Evolutionary conservation across 2,329 filamentous ascomycete genomes (phyloP).

Genomic region (Alternaria sp.): DNA sequence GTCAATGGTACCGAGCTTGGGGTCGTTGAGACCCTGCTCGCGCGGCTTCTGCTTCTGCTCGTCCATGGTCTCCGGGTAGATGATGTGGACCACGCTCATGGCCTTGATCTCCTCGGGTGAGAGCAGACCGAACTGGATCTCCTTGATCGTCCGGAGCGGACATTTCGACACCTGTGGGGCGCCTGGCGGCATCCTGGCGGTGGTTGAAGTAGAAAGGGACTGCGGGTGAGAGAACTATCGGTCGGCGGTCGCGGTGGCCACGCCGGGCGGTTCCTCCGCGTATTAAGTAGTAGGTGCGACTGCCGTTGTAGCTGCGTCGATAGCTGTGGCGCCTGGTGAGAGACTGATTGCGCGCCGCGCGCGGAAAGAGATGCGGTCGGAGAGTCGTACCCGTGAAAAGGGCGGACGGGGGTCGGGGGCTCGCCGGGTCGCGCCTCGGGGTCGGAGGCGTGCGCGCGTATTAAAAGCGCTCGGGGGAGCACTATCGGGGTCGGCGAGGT

Average conservation of each 20-base stretch:
- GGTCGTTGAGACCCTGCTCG: slow-evolving; percentile 91
- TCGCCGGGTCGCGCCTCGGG: slow-evolving; percentile 35
- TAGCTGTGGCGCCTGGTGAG: slow-evolving; percentile 12
- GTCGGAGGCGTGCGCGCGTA: slow-evolving; percentile 30
- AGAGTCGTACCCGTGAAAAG: slow-evolving; percentile 36
- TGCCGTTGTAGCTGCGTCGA: slow-evolving; percentile 29
- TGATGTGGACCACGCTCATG: slow-evolving; percentile 95
- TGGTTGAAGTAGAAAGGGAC: slow-evolving; percentile 11
- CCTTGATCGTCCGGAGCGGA: slow-evolving; percentile 95
- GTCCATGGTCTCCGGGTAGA: slow-evolving; percentile 99
- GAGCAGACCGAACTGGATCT: slow-evolving; percentile 98
- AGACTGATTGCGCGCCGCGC: slow-evolving; percentile 40
- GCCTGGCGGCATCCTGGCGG: slow-evolving; percentile 76
- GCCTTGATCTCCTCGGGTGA: slow-evolving; percentile 99
- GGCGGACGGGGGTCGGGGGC: slow-evolving; percentile 35
- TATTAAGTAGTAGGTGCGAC: slow-evolving; percentile 17
- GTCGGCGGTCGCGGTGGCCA: slow-evolving; percentile 37
- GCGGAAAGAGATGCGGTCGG: slow-evolving; percentile 39
- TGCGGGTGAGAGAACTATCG: slow-evolving; percentile 18
- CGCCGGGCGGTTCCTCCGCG: slow-evolving; percentile 35
- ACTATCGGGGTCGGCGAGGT: slow-evolving; percentile 30
- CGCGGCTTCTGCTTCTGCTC: slow-evolving; percentile 90
- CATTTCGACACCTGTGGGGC: slow-evolving; percentile 71
- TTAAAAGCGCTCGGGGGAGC: slow-evolving; percentile 32
- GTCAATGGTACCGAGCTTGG: slow-evolving; percentile 94